Evolutionary conservation across 1,284 basidiomycete species (phyloP).

Genomic region (Cutaneotrichosporon arboriforme): DNA sequence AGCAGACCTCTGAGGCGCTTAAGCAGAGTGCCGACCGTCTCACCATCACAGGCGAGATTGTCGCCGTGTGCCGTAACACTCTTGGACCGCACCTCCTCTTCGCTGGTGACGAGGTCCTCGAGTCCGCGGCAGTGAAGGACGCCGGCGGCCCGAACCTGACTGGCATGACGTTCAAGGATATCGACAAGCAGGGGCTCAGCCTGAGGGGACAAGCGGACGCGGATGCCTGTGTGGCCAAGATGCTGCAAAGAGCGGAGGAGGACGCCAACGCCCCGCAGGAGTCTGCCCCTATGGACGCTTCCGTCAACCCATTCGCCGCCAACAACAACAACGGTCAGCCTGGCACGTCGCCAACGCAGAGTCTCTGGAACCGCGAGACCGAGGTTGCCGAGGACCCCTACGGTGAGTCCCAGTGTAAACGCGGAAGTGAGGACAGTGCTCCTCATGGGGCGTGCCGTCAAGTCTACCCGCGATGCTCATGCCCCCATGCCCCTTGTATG

Average conservation of each 20-base stretch:
- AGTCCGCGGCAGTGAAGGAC: slow-evolving; percentile 11
- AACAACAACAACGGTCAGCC: neutral
- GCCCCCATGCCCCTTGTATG: neutral
- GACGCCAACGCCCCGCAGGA: neutral
- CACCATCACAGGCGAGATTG: slow-evolving; percentile 16
- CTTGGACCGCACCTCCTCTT: slow-evolving; percentile 14
- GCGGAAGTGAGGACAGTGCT: no score
- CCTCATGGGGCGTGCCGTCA: no score
- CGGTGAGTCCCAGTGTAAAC: no score
- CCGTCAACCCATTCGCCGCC: no score
- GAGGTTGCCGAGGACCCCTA: neutral
- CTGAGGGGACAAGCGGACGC: neutral
- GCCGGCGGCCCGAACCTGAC: slow-evolving; percentile 15
- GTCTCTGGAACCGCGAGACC: neutral
- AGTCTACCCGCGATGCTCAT: no score
- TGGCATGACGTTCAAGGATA: slow-evolving; percentile 1
- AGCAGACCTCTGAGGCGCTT: slow-evolving; percentile 2
- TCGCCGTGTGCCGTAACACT: slow-evolving; percentile 15
- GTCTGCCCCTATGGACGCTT: neutral
- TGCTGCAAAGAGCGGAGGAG: neutral
- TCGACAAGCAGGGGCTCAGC: neutral
- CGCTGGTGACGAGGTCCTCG: slow-evolving; percentile 11
- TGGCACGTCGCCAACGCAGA: neutral
- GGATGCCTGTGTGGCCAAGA: neutral
- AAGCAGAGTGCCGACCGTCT: slow-evolving; percentile 17